These are phyloP conservation scores for Penicillium sclerotiorum DNA, from an alignment of 2,329 filamentous ascomycete species.

Conservation along the genomic window DNA sequence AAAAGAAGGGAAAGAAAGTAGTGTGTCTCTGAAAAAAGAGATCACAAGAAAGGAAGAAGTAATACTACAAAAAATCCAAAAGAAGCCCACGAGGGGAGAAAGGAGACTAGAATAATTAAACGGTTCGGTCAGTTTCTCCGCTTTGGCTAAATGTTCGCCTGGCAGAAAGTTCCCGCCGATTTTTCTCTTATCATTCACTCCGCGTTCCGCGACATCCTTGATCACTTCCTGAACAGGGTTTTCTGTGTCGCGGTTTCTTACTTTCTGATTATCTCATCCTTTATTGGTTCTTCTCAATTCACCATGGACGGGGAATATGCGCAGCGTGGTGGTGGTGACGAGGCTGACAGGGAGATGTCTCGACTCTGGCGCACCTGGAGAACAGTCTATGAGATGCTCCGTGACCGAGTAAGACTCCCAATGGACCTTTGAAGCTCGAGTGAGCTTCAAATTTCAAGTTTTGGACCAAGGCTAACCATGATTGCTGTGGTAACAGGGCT, in stretches of 20 bases:
- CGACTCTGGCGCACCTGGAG: conserved; percentile 92
- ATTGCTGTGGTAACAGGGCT: conserved; percentile 66
- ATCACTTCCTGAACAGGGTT: background rate
- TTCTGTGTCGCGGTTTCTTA: conserved; percentile 3
- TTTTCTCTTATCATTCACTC: conserved; percentile 22
- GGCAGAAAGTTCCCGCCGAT: conserved; percentile 31
- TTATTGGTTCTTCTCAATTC: background rate
- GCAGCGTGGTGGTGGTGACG: conserved; percentile 38
- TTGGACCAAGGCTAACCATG: conserved; percentile 17
- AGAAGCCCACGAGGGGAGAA: conserved; percentile 24
- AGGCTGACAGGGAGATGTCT: conserved; percentile 49
- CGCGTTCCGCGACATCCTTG: conserved; percentile 1
- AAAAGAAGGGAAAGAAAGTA: conserved; percentile 14
- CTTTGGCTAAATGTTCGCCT: conserved; percentile 22
- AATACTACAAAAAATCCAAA: conserved; percentile 13
- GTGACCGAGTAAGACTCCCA: conserved; percentile 70
- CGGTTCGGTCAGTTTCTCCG: conserved; percentile 32
- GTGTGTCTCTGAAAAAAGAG: conserved; percentile 1
- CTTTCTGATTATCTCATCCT: conserved; percentile 10
- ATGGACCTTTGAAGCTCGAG: background rate
- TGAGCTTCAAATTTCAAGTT: background rate
- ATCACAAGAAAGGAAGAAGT: conserved; percentile 8
- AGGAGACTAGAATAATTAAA: conserved; percentile 26
- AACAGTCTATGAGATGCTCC: conserved; percentile 93
- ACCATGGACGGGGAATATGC: conserved; percentile 45